Base-by-base conservation (phyloP, 768 basidiomycete species). In the Galerina marginata region DNA sequence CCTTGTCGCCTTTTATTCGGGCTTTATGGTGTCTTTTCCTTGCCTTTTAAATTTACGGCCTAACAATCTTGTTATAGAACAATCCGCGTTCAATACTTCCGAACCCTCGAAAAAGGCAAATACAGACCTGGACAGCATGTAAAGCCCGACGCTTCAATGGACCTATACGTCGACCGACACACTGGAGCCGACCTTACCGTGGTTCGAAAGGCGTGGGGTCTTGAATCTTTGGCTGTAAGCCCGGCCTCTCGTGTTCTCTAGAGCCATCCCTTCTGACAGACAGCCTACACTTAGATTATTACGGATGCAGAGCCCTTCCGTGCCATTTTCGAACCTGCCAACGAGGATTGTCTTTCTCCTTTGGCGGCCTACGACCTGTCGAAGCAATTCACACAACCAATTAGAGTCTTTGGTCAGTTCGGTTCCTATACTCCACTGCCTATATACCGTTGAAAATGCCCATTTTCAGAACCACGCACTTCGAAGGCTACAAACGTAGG, bases 281-380 rank as follows among this genome's bases (percentile, higher is more conserved):
- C 14, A 2, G 10, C 4, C 10, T 40, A 29, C 45, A 2, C 54
- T 11, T 23, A 70, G 69, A 45, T 71, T 29, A 64, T 69, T 37
- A 65, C 67, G 3, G 62, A 66, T 25, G 40, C 36, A 12, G 62
- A 54, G 20, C 62, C 60, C 2, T 56, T 60, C 42, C 50, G 65
- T 7, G 47, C 20, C 11, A 33, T 59, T 1, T 71, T 71, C 51
- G 45, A 63, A 7, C 61, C 67, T 11, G 56, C 49, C 10, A 43
- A 65, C 14, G 61, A 59, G 16, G 60, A 66, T 40, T 39, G 39
- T 33, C 60, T 71, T 9, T 71, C 69, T 1, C 65, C 63, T 3
- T 15, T 69, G 23, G 69, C 69, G 3, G 56, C 58, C 6, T 67
- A 65, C 26, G 64, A 67, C 37, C 53, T 71, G 9, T 67, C 69